Evolutionary conservation across 106 monocot genomes (phyloP).

Genomic region (Acorus calamus): DNA sequence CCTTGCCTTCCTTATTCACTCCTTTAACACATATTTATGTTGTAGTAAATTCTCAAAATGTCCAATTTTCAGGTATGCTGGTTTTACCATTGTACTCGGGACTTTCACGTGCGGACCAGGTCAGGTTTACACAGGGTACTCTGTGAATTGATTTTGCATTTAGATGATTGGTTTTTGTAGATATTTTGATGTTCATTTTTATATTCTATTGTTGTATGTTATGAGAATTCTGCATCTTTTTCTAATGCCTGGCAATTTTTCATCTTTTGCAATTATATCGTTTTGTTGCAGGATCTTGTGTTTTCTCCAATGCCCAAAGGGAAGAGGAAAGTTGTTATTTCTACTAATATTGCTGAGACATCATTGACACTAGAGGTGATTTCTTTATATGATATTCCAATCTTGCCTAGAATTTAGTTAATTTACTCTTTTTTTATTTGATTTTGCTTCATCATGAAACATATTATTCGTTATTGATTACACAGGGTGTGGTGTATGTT

Average conservation of each 20-base stretch:
- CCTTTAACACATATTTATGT: not conserved
- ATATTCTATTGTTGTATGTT: not conserved
- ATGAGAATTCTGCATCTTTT: not conserved
- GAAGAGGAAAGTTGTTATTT: conserved; percentile 91
- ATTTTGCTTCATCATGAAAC: not conserved
- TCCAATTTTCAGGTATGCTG: conserved; percentile 44
- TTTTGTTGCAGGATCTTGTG: conserved; percentile 62
- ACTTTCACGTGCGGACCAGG: conserved; percentile 83
- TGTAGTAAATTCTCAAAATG: not conserved
- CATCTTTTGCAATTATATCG: conserved; percentile 4
- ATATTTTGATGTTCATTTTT: not conserved
- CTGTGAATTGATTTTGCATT: no score
- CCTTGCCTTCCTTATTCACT: not conserved
- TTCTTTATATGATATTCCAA: not conserved
- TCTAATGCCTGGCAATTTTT: not conserved
- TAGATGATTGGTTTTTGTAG: no score
- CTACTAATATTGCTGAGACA: conserved; percentile 99
- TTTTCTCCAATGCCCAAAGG: conserved; percentile 84
- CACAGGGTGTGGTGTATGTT: conserved; percentile 72
- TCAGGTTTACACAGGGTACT: conserved; percentile 1
- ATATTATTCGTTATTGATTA: conserved; percentile 1
- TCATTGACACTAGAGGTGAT: conserved; percentile 92
- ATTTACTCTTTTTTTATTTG: not conserved
- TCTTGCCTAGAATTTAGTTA: not conserved
- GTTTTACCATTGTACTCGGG: conserved; percentile 88